Percentiles rank a stretch among this genome's conserved stretches.
Evolutionary conservation across 768 basidiomycete genomes (phyloP).

Genomic region (Amanita muscaria): DNA sequence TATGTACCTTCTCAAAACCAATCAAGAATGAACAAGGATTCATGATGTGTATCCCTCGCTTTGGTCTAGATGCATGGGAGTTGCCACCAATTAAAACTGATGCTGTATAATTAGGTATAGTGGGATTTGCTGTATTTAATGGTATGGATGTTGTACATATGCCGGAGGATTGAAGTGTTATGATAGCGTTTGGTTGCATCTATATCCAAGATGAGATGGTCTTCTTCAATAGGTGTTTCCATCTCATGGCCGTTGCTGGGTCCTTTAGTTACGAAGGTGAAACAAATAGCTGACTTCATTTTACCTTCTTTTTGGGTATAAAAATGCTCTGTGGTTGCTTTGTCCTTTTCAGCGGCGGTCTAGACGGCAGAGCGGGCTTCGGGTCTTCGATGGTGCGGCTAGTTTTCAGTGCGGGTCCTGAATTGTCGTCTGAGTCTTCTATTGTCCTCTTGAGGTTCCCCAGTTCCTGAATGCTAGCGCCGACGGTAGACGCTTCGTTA

Average conservation of each 20-base stretch:
- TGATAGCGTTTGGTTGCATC: background rate
- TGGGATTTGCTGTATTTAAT: no score
- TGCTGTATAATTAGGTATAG: constrained; percentile 7
- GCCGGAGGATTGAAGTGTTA: background rate
- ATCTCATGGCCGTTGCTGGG: constrained; percentile 11
- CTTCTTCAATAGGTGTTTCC: background rate
- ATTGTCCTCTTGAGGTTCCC: background rate
- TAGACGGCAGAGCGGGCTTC: background rate
- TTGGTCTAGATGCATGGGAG: constrained; percentile 83
- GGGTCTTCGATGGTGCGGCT: constrained; percentile 17
- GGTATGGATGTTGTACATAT: background rate
- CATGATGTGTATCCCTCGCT: constrained; percentile 72
- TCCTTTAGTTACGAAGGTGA: background rate
- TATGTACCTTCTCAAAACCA: constrained; percentile 89
- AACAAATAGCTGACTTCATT: background rate
- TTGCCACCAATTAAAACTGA: constrained; percentile 60
- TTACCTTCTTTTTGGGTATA: constrained; percentile 48
- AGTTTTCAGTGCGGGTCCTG: constrained; percentile 5
- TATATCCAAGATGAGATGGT: background rate
- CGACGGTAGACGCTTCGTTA: no score
- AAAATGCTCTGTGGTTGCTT: constrained; percentile 41
- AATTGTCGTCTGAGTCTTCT: background rate
- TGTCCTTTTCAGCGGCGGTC: constrained; percentile 25
- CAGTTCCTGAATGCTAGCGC: background rate
- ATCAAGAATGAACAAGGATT: constrained; percentile 57